Evolutionary conservation across 305 asterid genomes (phyloP), one percentile per base, ranked within the genome.

Genomic region (Fraxinus greggii): DNA sequence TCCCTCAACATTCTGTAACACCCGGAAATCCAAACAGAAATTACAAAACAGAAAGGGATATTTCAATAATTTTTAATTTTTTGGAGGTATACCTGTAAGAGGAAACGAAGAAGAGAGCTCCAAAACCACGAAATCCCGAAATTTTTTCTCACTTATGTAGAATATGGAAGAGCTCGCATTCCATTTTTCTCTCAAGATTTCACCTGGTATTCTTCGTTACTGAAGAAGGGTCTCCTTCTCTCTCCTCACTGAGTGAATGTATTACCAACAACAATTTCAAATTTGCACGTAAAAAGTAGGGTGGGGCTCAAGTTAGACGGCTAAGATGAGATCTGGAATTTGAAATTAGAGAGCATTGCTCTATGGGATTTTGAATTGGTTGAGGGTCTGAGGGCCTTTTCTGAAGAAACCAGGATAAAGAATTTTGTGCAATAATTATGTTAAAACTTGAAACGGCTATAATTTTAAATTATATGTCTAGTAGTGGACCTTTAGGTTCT

Each of bases 1-100:
- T 96, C 98, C 89, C 97, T 90, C 94, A 93, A 86, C 98, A 96
- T 94, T 90, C 98, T 96, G 89, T 72, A 80, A 74, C 76, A 76
- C 83, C 84, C 54, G 81, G 45, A 75, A 73, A 81, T 59, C 26
- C 79, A 59, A 72, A 82, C 78, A 63, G 15, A 32, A 33, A 65
- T 51, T 75, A 33, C 13, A 13, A 48, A n/a, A n/a, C 54, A 42
- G 19, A 3, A 17, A 17, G 9, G 61, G 31, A 38, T 73, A 23
- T 2, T 38, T 65, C 70, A 65, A 38, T 21, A 63, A n/a, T 83
- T 31, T 82, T 76, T 61, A 70, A 29, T 77, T 69, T 79, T 80
- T 74, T 67, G 69, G 67, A 69, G 26, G 56, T 36, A 31, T 7
- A 91, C 98, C 98, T 93, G 93, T 82, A 85, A 76, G 95, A 89